These are phyloP conservation scores for Petasospora fabianii DNA, from an alignment of 1,139 yeast species.

Conservation along the genomic window DNA sequence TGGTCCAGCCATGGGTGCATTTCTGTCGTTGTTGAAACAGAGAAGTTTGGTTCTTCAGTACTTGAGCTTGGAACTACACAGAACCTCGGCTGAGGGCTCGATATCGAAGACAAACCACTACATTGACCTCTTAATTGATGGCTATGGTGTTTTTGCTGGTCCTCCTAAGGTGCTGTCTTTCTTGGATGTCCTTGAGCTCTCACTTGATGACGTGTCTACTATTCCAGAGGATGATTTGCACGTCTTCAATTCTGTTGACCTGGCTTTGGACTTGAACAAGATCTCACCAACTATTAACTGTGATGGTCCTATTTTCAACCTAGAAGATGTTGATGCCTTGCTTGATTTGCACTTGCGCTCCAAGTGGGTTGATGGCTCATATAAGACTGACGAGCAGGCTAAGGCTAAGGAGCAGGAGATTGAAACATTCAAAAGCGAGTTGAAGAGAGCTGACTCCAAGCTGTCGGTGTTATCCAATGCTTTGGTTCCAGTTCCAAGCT, in stretches of 20 bases:
- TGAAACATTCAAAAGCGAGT: constrained; percentile 27
- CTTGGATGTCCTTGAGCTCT: constrained; percentile 62
- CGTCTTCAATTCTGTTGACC: constrained; percentile 37
- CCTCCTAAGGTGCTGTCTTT: constrained; percentile 65
- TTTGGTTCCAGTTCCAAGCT: constrained; percentile 21
- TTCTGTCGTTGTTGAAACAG: constrained; percentile 59
- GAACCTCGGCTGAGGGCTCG: constrained; percentile 49
- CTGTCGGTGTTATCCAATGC: constrained; percentile 23
- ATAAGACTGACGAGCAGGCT: constrained; percentile 19
- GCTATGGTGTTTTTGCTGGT: constrained; percentile 30
- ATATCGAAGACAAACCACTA: constrained; percentile 53
- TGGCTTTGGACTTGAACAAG: constrained; percentile 29
- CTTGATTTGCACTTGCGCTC: constrained; percentile 28
- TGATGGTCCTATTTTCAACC: constrained; percentile 30
- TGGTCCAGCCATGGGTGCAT: constrained; percentile 44
- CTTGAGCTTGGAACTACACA: constrained; percentile 69
- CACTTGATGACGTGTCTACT: constrained; percentile 33
- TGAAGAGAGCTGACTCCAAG: constrained; percentile 29
- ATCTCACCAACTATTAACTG: constrained; percentile 28
- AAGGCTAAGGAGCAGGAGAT: constrained; percentile 16
- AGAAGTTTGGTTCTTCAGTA: constrained; percentile 62
- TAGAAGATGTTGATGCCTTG: constrained; percentile 30
- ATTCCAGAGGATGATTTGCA: constrained; percentile 29
- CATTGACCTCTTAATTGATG: constrained; percentile 47
- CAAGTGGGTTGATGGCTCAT: constrained; percentile 20